Evolutionary conservation across 345 rosid species (phyloP), one percentile per base, ranked within the genome.

Genomic region (rapeseed (Brassica napus)): DNA sequence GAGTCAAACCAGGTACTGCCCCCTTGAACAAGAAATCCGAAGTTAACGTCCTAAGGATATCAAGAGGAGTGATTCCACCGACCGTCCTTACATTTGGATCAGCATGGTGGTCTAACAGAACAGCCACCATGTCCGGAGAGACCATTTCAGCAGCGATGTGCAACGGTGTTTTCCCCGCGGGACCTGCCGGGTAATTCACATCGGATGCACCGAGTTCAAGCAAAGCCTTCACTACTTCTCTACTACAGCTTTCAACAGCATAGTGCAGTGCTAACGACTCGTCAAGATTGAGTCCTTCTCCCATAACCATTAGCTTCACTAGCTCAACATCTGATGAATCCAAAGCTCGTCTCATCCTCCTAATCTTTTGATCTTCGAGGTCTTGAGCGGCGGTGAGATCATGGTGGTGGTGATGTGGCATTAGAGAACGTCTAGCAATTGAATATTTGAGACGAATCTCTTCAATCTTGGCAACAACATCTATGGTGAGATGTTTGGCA

Each of bases 1-100:
- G 98, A 67, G 91, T 88, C 44, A 93, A 62, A 79, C 98, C 99
- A 4, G 99, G 99, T 39, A 93, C 95, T 15, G 98, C 95, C 75
- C 98, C 99, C 82, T 96, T 96, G 86, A 96, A 96, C 86, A 96
- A 85, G 88, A 96, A 96, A 85, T 96, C 99, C 3, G 99, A 96
- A 12, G 99, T 96, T 82, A 96, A 89, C 83, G 97, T 94, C 75
- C 97, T 82, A n/a, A 96, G 91, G 72, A 96, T 87, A 80, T 96
- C 99, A 9, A 96, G 82, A 1, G 99, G 99, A 39, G 97, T 93
- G 69, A 91, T 80, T n/a, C 97, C 98, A 65, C 94, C 98, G 0
- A 96, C 97, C 6, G 98, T 92, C 70, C 95, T 67, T 5, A 92
- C 97, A 75, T 92, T 96, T 3, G 99, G 99, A 78, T 96, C 95